Evolutionary conservation across 768 basidiomycete genomes (phyloP).

Genomic region (Peribolospora kevripleyi): DNA sequence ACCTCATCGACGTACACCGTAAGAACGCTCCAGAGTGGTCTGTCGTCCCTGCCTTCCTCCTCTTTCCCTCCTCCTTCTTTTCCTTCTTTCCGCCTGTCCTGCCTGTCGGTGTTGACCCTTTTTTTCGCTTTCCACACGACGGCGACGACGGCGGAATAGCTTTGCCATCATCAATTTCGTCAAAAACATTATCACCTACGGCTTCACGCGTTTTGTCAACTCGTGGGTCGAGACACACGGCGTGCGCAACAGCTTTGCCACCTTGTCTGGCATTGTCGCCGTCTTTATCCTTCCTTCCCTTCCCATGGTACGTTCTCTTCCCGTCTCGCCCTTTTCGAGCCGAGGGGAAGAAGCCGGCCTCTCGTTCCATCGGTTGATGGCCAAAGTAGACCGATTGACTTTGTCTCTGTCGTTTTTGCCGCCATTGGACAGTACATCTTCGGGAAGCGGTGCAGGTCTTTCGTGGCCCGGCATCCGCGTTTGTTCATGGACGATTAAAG

Average conservation of each 20-base stretch:
- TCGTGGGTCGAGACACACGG: slow-evolving; percentile 23
- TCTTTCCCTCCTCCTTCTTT: too few species aligned
- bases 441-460: slow-evolving; percentile 20
- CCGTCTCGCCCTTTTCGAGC: too few species aligned
- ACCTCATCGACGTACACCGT: slow-evolving; percentile 27
- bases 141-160: not conserved
- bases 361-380: not conserved
- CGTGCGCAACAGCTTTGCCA: slow-evolving; percentile 23
- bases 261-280: slow-evolving; percentile 24
- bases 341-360: too few species aligned
- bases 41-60: slow-evolving; percentile 23
- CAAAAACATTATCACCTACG: slow-evolving; percentile 28
- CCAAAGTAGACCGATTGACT: not conserved
- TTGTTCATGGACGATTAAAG: not conserved
- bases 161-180: slow-evolving; percentile 6
- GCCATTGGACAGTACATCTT: slow-evolving; percentile 20
- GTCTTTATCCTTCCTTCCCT: slow-evolving; percentile 24
- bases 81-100: not conserved
- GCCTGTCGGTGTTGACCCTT: slow-evolving; percentile 3
- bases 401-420: too few species aligned
- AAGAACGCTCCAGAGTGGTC: slow-evolving; percentile 24
- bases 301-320: slow-evolving; percentile 11
- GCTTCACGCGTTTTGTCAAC: slow-evolving; percentile 26
- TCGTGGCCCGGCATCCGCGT: not conserved
- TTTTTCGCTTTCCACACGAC: slow-evolving; percentile 2